These are phyloP conservation scores for Euphorbia pulcherrima DNA, from an alignment of 345 rosid genomes.

Conservation along the genomic window DNA sequence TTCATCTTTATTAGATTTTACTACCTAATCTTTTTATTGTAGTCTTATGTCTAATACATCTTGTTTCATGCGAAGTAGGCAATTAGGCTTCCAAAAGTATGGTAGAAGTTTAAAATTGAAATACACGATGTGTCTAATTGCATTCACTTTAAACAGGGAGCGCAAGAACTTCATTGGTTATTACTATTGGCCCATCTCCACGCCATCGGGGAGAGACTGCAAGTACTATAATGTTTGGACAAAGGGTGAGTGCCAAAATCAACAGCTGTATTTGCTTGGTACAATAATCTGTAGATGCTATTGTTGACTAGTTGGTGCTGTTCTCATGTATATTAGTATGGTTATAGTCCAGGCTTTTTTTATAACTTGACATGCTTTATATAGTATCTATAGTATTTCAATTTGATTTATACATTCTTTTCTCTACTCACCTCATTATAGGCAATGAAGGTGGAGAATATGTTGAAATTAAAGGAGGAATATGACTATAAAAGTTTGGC, in stretches of 20 bases:
- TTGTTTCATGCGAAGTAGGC: neutral
- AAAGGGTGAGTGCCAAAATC: slow-evolving; percentile 58
- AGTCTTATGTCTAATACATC: neutral
- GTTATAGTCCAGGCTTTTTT: neutral
- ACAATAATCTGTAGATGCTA: slow-evolving; percentile 9
- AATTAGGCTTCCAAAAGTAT: neutral
- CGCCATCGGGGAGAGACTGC: slow-evolving; percentile 98
- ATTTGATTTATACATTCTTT: neutral
- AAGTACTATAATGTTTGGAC: slow-evolving; percentile 98
- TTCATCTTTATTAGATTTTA: neutral
- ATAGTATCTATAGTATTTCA: neutral
- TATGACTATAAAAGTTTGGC: slow-evolving; percentile 97
- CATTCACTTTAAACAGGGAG: slow-evolving; percentile 56
- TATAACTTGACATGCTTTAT: too few species aligned
- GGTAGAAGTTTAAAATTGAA: neutral
- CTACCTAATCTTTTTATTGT: neutral
- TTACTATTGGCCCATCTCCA: slow-evolving; percentile 97
- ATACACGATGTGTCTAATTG: slow-evolving; percentile 21
- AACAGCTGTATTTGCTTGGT: slow-evolving; percentile 4
- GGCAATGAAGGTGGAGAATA: slow-evolving; percentile 99
- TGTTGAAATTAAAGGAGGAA: slow-evolving; percentile 97
- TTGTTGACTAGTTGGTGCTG: slow-evolving; percentile 1
- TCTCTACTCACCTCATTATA: slow-evolving; percentile 21
- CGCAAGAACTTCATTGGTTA: slow-evolving; percentile 91
- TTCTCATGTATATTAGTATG: slow-evolving; percentile 10